phyloP scores from a whole-genome alignment of 768 basidiomycete species.

The Kwoniella europaea region DNA sequence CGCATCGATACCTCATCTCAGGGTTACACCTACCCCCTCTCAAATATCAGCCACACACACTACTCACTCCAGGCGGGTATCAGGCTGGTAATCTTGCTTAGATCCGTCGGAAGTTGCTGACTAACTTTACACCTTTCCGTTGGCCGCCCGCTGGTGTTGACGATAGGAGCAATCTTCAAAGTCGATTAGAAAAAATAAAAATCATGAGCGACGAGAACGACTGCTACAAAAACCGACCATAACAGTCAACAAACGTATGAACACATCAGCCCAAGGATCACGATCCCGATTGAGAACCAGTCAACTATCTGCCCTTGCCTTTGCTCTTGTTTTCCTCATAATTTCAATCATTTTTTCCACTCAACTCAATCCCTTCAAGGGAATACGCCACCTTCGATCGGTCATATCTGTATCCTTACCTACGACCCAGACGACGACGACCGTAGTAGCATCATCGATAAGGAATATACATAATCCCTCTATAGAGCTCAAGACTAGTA shows the following conservation, averaged over 20 bases:
- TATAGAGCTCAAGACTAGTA: neutral
- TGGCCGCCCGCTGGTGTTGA: neutral
- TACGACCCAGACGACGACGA: neutral
- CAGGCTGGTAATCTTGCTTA: neutral
- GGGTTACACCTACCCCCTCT: neutral
- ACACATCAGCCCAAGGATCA: too few species aligned
- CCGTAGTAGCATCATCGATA: too few species aligned
- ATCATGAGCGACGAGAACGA: neutral
- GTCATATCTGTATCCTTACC: neutral
- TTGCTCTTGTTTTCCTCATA: slow-evolving; percentile 1
- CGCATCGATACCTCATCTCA: neutral
- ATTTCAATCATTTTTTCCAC: neutral
- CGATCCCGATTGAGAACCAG: too few species aligned
- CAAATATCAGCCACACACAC: slow-evolving; percentile 4
- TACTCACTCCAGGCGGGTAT: neutral
- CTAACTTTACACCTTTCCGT: slow-evolving; percentile 10
- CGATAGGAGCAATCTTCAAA: neutral
- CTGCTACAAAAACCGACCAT: neutral
- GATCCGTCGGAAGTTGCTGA: slow-evolving; percentile 23
- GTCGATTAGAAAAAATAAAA: neutral
- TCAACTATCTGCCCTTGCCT: neutral
- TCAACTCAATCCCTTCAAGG: neutral
- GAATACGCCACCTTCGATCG: neutral
- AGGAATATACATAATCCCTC: too few species aligned
- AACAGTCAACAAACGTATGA: too few species aligned